Base-by-base conservation (phyloP, 495 filamentous ascomycete species). In the Lepraria neglecta region DNA sequence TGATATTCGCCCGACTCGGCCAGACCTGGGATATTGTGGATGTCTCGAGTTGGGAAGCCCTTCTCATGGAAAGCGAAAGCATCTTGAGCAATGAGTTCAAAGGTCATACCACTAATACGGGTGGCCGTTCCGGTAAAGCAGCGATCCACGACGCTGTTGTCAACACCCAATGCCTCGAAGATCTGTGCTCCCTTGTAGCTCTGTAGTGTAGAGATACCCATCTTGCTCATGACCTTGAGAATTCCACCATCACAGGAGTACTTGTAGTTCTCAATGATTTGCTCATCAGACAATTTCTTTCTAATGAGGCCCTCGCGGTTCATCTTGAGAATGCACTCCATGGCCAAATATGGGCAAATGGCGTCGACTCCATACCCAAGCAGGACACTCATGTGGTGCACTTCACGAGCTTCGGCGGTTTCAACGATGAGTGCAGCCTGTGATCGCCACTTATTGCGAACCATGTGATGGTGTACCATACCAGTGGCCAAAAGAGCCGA, bases 191-290 rank as follows among this genome's bases (percentile, higher is more conserved):
- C 94, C 79, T 99, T 99, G 80, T 99, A 99, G 67, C 89, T 95
- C 72, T 94, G 90, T 48, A 99, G 78, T 50, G 94, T 99, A 12
- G 94, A 99, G 67, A 99, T 99, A 76, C 94, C 94, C 94, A 99
- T 99, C 80, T 99, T 99, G 76, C 90, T 96, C 94, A 99, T 99
- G 71, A 99, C 94, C 78, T 99, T 99, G 60, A 99, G 80, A 63
- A 99, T 96, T 74, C 94, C 94, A 67, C 94, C 94, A 68, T 97
- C 95, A 69, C 90, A 95, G 51, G 94, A 99, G 69, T 94, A 89
- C 78, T 95, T 95, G 80, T 97, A 99, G 76, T 99, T 99, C 62
- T 88, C 85, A 63, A 99, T 89, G 56, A 97, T 85, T 63, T 84
- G 80, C 51, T 95, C 90, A 62, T 95, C 86, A 27, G 83, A 79